Percentiles rank a stretch among this genome's conserved stretches.
Evolutionary conservation across 305 asterid species (phyloP).

Genomic region (Fraxinus xanthoxyloides): DNA sequence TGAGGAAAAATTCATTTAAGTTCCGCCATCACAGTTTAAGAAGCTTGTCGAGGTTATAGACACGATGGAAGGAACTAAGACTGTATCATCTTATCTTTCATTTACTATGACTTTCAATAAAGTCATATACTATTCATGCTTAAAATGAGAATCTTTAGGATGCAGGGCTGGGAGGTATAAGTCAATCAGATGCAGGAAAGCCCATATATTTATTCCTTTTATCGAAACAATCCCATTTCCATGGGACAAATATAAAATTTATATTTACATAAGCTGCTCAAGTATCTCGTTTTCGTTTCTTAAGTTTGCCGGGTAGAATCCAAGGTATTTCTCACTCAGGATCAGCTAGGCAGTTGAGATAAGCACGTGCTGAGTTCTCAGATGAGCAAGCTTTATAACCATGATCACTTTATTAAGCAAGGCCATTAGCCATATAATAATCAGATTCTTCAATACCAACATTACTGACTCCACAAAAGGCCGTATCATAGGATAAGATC

Average conservation of each 20-base stretch:
- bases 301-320: not conserved
- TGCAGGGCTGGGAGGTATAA: not conserved
- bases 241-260: not conserved
- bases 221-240: not conserved
- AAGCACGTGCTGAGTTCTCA: not conserved
- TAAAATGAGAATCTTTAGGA: not conserved
- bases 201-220: not conserved
- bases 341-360: not conserved
- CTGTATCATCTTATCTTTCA: not conserved
- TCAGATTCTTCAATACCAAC: not conserved
- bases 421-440: not conserved
- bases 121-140: not conserved
- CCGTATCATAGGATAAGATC: not conserved
- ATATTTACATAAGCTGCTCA: not conserved
- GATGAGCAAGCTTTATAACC: not conserved
- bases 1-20: not conserved
- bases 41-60: not conserved
- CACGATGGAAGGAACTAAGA: not conserved
- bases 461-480: not conserved
- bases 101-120: no score
- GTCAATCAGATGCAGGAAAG: not conserved
- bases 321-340: not conserved
- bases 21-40: not conserved
- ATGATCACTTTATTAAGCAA: not conserved
- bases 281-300: not conserved